phyloP scores from a whole-genome alignment of 129 eudicot species.

The Saposhnikovia divaricata region DNA sequence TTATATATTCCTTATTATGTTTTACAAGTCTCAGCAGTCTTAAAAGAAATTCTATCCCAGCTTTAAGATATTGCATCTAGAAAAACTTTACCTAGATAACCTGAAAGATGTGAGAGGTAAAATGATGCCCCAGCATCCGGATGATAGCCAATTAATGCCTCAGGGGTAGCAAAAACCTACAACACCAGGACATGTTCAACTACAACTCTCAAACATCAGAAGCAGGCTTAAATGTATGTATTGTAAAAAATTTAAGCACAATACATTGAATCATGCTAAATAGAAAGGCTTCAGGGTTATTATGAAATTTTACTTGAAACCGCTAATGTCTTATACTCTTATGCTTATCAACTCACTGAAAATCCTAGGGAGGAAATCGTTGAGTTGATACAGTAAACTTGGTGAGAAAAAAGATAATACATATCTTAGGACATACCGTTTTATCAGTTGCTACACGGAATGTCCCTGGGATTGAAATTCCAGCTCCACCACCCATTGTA shows the following conservation, averaged over 20 bases:
- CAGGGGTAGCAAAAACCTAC: constrained; percentile 87
- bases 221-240: neutral
- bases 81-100: constrained; percentile 45
- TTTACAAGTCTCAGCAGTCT: neutral
- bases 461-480: constrained; percentile 78
- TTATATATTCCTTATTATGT: neutral
- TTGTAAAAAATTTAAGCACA: neutral
- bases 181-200: neutral
- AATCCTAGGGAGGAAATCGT: neutral
- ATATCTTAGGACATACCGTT: constrained; percentile 41
- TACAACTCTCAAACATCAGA: neutral
- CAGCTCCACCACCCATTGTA: constrained; percentile 97
- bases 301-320: neutral
- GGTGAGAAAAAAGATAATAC: neutral
- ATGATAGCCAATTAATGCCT: constrained; percentile 83
- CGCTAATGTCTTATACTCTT: neutral
- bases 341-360: neutral
- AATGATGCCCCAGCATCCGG: constrained; percentile 97
- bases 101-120: constrained; percentile 82
- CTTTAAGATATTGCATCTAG: neutral
- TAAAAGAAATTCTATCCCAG: neutral
- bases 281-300: neutral
- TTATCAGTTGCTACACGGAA: constrained; percentile 88
- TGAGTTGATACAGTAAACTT: neutral
- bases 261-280: neutral